Base-by-base conservation (phyloP, 1,139 yeast genomes). In the Kodamaea anthophila region DNA sequence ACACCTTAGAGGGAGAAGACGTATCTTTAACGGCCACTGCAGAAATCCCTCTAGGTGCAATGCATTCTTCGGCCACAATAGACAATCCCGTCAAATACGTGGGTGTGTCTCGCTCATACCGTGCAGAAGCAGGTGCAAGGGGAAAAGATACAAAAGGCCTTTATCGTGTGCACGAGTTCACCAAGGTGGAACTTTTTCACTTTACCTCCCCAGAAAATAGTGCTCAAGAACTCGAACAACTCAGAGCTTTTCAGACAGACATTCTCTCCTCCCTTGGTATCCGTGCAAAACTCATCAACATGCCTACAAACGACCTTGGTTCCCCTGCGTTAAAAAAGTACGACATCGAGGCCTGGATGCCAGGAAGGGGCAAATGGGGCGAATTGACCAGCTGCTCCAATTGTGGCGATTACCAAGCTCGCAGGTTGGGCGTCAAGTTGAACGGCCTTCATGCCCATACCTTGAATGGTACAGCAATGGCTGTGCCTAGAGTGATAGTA, bases 331-430 rank as follows among this genome's bases (percentile, higher is more conserved):
- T 70, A 55, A 80, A 82, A 47, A 93, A 93, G 54, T 86, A 79
- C 47, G 98, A 93, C 46, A 84, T 88, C 33, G 99, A 93, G 54
- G 96, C 93, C 0, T 86, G 96, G 91, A 91, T 93, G 96, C 98
- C 97, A 0, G 97, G 98, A 2, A 73, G 96, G 44, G 86, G 86
- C 2, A 57, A 60, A 2, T 93, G 94, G 86, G 99, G 99, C 3
- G 99, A 93, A 49, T 67, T 91, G 20, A 79, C 95, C 1, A 85
- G 96, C 24, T 67, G 93, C 2, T 87, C 97, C 2, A 91, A 88
- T 48, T 93, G 99, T 54, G 75, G 88, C 3, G 97, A 88, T 44
- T 93, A 75, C 52, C 99, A 93, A 55, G 62, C 95, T 6, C 69
- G 96, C 53, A 68, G 98, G 43, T 65, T 91, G 43, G 78, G 82